Evolutionary conservation across 2,329 filamentous ascomycete genomes (phyloP).

Genomic region (Raffaelea deltoideospora): DNA sequence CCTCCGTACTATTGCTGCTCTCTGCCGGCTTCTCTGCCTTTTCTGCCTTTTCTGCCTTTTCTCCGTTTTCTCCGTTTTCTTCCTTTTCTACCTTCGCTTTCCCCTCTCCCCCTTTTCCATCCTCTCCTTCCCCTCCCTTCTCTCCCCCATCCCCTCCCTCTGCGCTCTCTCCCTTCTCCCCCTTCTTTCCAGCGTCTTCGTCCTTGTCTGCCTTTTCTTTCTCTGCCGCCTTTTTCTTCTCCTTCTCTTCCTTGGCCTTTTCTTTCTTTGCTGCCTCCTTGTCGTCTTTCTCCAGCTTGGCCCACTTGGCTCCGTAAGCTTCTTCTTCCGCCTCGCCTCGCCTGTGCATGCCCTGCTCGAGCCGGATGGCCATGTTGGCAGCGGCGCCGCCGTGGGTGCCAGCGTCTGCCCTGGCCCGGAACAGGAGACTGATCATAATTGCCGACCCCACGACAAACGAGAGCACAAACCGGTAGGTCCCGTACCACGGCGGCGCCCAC

Average conservation of each 20-base stretch:
- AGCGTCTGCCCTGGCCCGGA: constrained; percentile 57
- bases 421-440: constrained; percentile 68
- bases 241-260: constrained; percentile 16
- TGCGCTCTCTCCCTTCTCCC: too few species aligned
- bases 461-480: constrained; percentile 77
- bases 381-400: constrained; percentile 19
- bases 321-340: constrained; percentile 13
- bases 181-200: background rate
- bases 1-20: too few species aligned
- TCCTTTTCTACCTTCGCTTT: background rate
- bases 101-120: background rate
- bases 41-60: background rate
- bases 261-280: constrained; percentile 16
- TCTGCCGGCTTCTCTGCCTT: too few species aligned
- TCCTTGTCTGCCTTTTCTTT: constrained; percentile 1
- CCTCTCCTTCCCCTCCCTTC: too few species aligned
- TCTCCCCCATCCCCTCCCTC: background rate
- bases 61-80: background rate
- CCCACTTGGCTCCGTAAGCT: constrained; percentile 26
- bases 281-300: constrained; percentile 15
- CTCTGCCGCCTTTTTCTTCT: constrained; percentile 13
- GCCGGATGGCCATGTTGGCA: constrained; percentile 16
- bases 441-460: constrained; percentile 77
- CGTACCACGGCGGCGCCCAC: constrained; percentile 77
- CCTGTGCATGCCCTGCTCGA: constrained; percentile 23